These are phyloP conservation scores for Selaginella tamariscina DNA, from an alignment of 75 land plant genomes.

Conservation along the genomic window DNA sequence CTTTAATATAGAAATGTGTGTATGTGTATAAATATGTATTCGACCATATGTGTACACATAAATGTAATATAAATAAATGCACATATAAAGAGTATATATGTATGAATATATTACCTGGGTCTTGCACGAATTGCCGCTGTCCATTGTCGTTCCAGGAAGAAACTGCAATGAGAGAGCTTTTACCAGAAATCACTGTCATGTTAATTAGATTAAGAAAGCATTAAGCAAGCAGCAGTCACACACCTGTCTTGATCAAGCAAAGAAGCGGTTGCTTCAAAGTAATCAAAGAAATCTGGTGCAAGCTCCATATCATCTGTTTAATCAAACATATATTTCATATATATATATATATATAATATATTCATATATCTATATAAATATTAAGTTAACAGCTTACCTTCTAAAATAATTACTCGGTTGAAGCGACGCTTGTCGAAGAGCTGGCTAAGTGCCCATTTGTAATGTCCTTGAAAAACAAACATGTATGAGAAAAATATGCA, in stretches of 20 bases:
- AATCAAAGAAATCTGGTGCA: slow-evolving; percentile 90
- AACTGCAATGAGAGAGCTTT: slow-evolving; percentile 84
- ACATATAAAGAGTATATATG: not conserved
- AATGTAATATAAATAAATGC: no score
- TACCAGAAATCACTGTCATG: not conserved
- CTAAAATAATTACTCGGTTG: slow-evolving; percentile 77
- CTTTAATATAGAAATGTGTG: no score
- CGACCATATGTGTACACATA: no score
- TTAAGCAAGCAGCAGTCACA: slow-evolving; percentile 10
- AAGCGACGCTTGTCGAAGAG: slow-evolving; percentile 68
- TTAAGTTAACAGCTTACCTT: slow-evolving; percentile 42
- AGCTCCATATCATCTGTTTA: slow-evolving; percentile 98
- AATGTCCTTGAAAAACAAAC: slow-evolving; percentile 48
- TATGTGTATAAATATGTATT: no score
- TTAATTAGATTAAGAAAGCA: not conserved
- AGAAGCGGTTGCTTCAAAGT: slow-evolving; percentile 80
- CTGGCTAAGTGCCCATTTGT: slow-evolving; percentile 90
- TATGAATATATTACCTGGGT: slow-evolving; percentile 48
- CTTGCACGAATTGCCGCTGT: slow-evolving; percentile 86
- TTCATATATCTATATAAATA: not conserved
- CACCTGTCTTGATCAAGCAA: slow-evolving; percentile 86
- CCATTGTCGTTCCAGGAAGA: slow-evolving; percentile 99
- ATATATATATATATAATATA: not conserved
- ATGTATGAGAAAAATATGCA: not conserved
- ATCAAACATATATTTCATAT: not conserved